phyloP scores from a whole-genome alignment of 306 rosid genomes.

The Castanea sativa region DNA sequence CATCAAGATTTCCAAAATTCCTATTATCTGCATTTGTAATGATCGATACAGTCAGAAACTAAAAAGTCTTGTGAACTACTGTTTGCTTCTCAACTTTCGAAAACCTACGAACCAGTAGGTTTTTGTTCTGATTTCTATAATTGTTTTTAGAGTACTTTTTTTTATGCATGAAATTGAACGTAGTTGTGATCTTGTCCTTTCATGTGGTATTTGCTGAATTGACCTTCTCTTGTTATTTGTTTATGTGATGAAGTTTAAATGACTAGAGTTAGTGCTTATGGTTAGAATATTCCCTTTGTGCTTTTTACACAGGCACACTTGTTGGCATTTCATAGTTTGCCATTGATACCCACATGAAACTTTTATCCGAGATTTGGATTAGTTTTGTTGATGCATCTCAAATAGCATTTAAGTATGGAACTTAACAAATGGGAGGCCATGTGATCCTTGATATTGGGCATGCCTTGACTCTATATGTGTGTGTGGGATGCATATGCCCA shows the following conservation, averaged over 20 bases:
- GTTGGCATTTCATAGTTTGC: background rate
- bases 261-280: background rate
- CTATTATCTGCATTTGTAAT: conserved; percentile 95
- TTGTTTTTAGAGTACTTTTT: background rate
- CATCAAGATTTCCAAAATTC: conserved; percentile 89
- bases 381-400: background rate
- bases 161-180: background rate
- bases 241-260: background rate
- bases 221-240: background rate
- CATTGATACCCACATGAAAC: background rate
- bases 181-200: conserved; percentile 8
- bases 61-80: conserved; percentile 93
- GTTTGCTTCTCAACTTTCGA: conserved; percentile 83
- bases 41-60: conserved; percentile 97
- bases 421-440: background rate
- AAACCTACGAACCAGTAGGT: conserved; percentile 99
- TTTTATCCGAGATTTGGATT: background rate
- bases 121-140: background rate
- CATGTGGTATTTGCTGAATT: background rate
- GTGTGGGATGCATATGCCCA: background rate
- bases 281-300: background rate
- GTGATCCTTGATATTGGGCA: background rate
- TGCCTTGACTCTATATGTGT: background rate
- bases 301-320: background rate
- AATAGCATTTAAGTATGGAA: background rate